Evolutionary conservation across 129 eudicot genomes (phyloP).

Genomic region (Smallanthus sonchifolius): DNA sequence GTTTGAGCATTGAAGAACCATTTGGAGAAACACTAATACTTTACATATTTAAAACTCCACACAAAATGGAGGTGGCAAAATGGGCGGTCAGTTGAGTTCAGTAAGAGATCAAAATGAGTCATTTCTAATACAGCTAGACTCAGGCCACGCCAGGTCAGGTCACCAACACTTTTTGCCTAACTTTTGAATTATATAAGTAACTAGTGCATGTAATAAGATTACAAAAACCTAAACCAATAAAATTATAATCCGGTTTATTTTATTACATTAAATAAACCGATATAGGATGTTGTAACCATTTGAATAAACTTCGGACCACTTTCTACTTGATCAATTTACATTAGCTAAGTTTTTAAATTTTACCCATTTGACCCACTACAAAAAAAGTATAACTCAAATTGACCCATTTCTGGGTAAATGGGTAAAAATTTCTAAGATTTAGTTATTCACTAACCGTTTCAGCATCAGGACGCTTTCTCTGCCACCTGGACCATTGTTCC

Average conservation of each 20-base stretch:
- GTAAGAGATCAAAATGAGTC: background rate
- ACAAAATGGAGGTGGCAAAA: background rate
- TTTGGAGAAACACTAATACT: background rate
- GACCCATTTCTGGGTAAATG: background rate
- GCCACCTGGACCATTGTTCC: conserved; percentile 98
- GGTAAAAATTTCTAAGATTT: background rate
- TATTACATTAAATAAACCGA: background rate
- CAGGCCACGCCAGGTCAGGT: background rate
- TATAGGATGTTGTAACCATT: background rate
- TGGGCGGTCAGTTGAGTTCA: background rate
- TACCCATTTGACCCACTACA: background rate
- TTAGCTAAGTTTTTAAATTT: background rate
- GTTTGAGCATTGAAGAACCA: background rate
- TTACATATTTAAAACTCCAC: background rate
- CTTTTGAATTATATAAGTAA: background rate
- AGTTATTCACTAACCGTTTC: conserved; percentile 68
- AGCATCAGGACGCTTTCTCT: conserved; percentile 87
- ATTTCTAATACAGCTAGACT: background rate
- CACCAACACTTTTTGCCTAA: background rate
- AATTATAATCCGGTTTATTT: background rate
- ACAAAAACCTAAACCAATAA: background rate
- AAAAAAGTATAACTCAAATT: background rate
- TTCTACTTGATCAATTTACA: background rate
- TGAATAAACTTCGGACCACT: background rate
- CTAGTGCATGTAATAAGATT: background rate